Conservation (phyloP, 2,329 filamentous ascomycete genomes). For the Aspergillus ruber region DNA sequence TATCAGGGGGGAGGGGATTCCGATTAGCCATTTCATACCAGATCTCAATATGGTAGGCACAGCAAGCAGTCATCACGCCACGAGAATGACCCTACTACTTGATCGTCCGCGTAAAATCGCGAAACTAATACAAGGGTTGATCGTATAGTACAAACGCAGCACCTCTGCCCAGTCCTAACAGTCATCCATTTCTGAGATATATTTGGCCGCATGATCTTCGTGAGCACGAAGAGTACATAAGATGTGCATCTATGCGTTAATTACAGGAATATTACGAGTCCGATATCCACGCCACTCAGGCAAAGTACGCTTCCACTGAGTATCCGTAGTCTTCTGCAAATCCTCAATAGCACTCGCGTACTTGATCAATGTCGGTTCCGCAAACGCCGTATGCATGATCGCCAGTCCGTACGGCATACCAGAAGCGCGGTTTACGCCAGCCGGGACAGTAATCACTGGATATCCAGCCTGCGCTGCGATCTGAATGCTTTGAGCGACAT, state of each 20-base stretch:
- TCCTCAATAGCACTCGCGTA: conserved; percentile 61
- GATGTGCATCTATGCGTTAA: conserved; percentile 10
- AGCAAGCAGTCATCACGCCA: no score
- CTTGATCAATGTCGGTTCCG: conserved; percentile 51
- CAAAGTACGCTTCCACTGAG: conserved; percentile 42
- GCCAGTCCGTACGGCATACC: conserved; percentile 59
- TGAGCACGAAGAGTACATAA: no score
- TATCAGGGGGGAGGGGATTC: no score
- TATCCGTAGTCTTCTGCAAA: conserved; percentile 41
- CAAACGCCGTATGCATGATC: conserved; percentile 57
- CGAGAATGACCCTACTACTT: no score
- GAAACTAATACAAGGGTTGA: no score
- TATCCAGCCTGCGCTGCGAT: conserved; percentile 71
- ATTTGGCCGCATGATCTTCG: no score
- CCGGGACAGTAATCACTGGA: conserved; percentile 64
- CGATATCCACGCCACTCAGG: conserved; percentile 51
- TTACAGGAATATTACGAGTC: conserved; percentile 29
- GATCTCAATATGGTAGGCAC: no score
- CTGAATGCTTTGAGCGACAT: conserved; percentile 62
- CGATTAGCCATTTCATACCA: no score
- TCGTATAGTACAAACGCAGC: no score
- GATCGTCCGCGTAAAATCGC: no score
- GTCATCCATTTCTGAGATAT: no score
- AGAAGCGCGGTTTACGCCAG: conserved; percentile 46
- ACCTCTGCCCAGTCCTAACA: no score